Conservation (phyloP, 2,329 filamentous ascomycete species). For the Metarhizium anisopliae region DNA sequence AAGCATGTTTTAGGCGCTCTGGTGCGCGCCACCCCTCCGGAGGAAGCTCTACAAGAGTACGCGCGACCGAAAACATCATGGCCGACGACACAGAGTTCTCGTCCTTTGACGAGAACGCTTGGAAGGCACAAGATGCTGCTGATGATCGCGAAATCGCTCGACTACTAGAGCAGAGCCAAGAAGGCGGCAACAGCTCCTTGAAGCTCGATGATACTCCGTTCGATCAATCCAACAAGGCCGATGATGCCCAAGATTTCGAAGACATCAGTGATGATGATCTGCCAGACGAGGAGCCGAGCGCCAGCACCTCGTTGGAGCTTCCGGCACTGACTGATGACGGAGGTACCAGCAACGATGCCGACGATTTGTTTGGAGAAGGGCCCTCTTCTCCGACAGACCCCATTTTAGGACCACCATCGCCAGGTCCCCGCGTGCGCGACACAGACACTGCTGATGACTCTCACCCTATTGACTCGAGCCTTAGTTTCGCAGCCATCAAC, state of each 20-base stretch:
- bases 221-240: slow-evolving; percentile 71
- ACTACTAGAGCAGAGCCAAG: slow-evolving; percentile 33
- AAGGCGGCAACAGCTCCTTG: slow-evolving; percentile 27
- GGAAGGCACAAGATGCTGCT: slow-evolving; percentile 35
- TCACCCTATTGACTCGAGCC: slow-evolving; percentile 20
- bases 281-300: slow-evolving; percentile 60
- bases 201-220: slow-evolving; percentile 39
- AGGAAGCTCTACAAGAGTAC: slow-evolving; percentile 14
- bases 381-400: slow-evolving; percentile 39
- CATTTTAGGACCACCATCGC: slow-evolving; percentile 33
- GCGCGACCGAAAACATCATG: slow-evolving; percentile 18
- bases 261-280: slow-evolving; percentile 90
- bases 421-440: slow-evolving; percentile 32
- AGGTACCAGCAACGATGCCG: slow-evolving; percentile 49
- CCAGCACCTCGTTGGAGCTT: slow-evolving; percentile 34
- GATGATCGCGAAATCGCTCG: slow-evolving; percentile 40
- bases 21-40: slow-evolving; percentile 12
- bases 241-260: slow-evolving; percentile 83
- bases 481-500: slow-evolving; percentile 34
- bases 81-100: slow-evolving; percentile 23
- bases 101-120: slow-evolving; percentile 25
- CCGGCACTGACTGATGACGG: slow-evolving; percentile 51
- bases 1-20: slow-evolving; percentile 19
- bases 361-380: slow-evolving; percentile 62
- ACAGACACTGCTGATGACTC: slow-evolving; percentile 26